These are phyloP conservation scores for Solanum lignicaule DNA, from an alignment of 257 asterid genomes.

Conservation along the genomic window DNA sequence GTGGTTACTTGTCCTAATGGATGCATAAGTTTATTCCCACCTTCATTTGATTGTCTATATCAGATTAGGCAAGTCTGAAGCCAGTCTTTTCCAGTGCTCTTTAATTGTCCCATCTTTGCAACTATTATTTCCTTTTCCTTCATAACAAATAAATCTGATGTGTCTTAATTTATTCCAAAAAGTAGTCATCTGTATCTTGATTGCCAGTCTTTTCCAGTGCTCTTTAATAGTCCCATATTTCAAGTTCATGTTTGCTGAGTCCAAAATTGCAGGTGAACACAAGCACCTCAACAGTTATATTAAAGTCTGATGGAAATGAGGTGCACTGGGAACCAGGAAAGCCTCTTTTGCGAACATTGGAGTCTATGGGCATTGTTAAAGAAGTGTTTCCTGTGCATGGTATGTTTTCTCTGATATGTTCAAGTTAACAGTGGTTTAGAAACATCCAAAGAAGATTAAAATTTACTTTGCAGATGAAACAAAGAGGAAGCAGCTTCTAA, in stretches of 20 bases:
- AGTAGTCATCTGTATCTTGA: background rate
- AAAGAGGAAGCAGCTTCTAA: constrained; percentile 70
- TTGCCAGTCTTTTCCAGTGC: background rate
- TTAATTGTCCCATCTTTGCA: background rate
- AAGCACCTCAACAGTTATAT: constrained; percentile 19
- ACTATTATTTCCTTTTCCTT: background rate
- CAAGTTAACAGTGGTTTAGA: constrained; percentile 2
- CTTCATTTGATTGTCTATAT: background rate
- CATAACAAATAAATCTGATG: background rate
- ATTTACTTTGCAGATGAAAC: constrained; percentile 49
- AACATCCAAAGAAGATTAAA: background rate
- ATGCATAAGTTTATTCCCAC: background rate
- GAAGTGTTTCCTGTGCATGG: constrained; percentile 94
- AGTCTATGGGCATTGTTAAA: constrained; percentile 48
- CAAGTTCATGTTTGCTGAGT: background rate
- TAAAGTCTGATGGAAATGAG: constrained; percentile 34
- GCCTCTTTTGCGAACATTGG: constrained; percentile 49
- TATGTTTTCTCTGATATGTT: constrained; percentile 14
- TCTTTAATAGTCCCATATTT: background rate
- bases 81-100: background rate
- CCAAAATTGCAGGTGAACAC: constrained; percentile 48
- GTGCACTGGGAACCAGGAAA: constrained; percentile 62
- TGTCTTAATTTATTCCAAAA: background rate
- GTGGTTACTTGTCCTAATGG: background rate
- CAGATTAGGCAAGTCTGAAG: background rate